Conservation (phyloP, 257 asterid species). For the Fraxinus cuspidata region DNA sequence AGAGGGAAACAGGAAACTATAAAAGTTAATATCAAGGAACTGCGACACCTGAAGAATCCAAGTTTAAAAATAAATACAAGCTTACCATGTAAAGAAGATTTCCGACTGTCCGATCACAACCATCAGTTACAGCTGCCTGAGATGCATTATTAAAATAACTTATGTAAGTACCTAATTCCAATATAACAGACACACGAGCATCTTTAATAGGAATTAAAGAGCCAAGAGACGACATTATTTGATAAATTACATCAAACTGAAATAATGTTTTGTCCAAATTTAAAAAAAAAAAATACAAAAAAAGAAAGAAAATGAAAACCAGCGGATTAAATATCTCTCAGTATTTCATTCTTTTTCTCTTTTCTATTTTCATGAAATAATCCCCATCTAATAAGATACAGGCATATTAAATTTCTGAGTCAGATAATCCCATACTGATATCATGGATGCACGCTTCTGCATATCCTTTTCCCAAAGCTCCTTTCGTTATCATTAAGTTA, state of each 20-base stretch:
- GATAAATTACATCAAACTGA: no score
- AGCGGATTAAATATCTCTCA: neutral
- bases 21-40: neutral
- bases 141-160: conserved; percentile 19
- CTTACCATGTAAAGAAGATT: conserved; percentile 82
- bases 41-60: conserved; percentile 6
- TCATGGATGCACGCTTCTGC: neutral
- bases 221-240: neutral
- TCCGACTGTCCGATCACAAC: conserved; percentile 83
- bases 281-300: no score
- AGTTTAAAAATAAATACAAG: conserved; percentile 13
- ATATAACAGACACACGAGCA: neutral
- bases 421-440: neutral
- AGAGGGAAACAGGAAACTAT: conserved; percentile 8
- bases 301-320: neutral
- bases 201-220: conserved; percentile 6
- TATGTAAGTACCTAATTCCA: conserved; percentile 6
- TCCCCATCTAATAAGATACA: neutral
- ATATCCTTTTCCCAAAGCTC: neutral
- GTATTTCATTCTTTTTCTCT: neutral
- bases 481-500: neutral
- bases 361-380: neutral
- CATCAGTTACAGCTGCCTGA: conserved; percentile 77
- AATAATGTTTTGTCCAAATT: no score
- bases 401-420: neutral